A percentile compares a stretch with the other conserved stretches of the same genome.
Evolutionary conservation across 1,284 basidiomycete genomes (phyloP).

Genomic region (Dichomitus squalens): DNA sequence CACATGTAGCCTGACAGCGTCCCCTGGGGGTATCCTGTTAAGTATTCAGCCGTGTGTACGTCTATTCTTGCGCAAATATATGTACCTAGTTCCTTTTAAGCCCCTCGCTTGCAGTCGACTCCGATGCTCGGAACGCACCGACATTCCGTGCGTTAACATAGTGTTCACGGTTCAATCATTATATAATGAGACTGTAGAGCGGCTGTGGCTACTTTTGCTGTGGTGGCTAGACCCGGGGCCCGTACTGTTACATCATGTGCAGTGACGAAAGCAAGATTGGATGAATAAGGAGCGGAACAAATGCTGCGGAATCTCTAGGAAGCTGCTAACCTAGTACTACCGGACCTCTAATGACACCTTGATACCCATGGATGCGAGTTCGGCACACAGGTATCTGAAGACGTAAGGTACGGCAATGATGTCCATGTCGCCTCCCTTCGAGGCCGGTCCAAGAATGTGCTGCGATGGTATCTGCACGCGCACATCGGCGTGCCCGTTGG

Average conservation of each 20-base stretch:
- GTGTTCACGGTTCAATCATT: no score
- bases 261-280: slow-evolving; percentile 13
- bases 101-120: no score
- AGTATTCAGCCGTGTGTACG: no score
- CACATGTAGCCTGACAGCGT: no score
- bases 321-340: slow-evolving; percentile 22
- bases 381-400: slow-evolving; percentile 86
- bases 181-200: neutral
- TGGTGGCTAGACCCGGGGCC: neutral
- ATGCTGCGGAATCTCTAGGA: neutral
- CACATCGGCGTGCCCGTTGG: slow-evolving; percentile 50
- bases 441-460: slow-evolving; percentile 59
- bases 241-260: slow-evolving; percentile 8
- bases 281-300: neutral
- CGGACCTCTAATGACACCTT: slow-evolving; percentile 74
- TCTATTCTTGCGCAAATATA: no score
- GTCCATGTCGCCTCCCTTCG: slow-evolving; percentile 83
- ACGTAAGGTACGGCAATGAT: slow-evolving; percentile 97
- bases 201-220: neutral
- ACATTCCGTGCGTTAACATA: no score
- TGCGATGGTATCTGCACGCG: slow-evolving; percentile 64
- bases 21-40: no score
- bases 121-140: no score
- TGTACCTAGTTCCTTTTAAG: no score
- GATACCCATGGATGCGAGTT: slow-evolving; percentile 86